phyloP scores from a whole-genome alignment of 164 flowering plant genomes.

The Berberis vulgaris region DNA sequence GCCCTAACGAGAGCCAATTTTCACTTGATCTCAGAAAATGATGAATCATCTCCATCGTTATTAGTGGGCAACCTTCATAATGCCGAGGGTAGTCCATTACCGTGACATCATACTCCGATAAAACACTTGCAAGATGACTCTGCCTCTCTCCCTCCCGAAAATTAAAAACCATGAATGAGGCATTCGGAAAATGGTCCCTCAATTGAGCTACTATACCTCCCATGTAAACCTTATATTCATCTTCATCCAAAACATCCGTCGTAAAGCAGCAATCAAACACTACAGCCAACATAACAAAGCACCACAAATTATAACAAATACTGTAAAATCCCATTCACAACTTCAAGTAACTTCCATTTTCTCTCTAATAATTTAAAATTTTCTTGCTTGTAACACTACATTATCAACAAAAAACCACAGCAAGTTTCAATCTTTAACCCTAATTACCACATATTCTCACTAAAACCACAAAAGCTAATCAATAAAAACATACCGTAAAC shows the following conservation, averaged over 20 bases:
- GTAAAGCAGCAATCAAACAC: slow-evolving; percentile 93
- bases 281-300: slow-evolving; percentile 16
- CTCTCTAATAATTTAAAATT: background rate
- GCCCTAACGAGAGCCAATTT: slow-evolving; percentile 88
- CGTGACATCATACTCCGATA: slow-evolving; percentile 72
- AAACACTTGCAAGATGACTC: slow-evolving; percentile 40
- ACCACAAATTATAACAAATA: background rate
- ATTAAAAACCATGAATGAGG: slow-evolving; percentile 79
- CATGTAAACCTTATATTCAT: slow-evolving; percentile 57
- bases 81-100: slow-evolving; percentile 94
- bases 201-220: slow-evolving; percentile 58
- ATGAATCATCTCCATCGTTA: slow-evolving; percentile 76
- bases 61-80: slow-evolving; percentile 80
- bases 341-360: no score
- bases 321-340: background rate
- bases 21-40: slow-evolving; percentile 85
- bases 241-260: slow-evolving; percentile 53
- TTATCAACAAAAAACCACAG: background rate
- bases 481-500: slow-evolving; percentile 32
- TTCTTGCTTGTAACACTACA: background rate
- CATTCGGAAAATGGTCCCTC: slow-evolving; percentile 63
- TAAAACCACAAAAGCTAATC: background rate
- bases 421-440: no score
- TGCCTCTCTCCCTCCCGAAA: slow-evolving; percentile 55
- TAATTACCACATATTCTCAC: background rate